A percentile compares a stretch with the other conserved stretches of the same genome.
Conservation (phyloP, 805 yeast genomes). For the Torulaspora franciscae region DNA sequence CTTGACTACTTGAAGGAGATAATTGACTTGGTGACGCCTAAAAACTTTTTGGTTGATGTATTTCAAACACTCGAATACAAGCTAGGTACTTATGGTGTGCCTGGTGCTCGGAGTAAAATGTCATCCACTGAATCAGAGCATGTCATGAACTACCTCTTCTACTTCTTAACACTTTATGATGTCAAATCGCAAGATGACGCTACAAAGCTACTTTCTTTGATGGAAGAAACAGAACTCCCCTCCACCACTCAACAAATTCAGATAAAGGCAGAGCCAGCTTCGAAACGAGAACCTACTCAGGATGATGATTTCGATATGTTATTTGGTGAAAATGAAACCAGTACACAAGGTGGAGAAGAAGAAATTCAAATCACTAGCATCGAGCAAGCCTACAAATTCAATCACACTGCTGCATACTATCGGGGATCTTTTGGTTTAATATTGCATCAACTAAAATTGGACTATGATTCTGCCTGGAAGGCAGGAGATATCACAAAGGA, state of each 20-base stretch:
- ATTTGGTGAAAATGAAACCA: conserved; percentile 35
- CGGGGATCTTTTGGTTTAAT: conserved; percentile 28
- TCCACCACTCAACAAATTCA: conserved; percentile 9
- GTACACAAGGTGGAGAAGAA: conserved; percentile 27
- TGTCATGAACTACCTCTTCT: conserved; percentile 30
- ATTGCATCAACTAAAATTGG: conserved; percentile 21
- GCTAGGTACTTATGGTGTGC: conserved; percentile 23
- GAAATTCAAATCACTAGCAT: conserved; percentile 9
- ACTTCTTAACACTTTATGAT: conserved; percentile 32
- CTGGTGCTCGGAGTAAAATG: conserved; percentile 24
- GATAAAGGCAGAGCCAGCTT: conserved; percentile 10
- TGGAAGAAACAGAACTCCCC: conserved; percentile 14
- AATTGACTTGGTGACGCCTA: conserved; percentile 29
- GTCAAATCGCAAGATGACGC: conserved; percentile 25
- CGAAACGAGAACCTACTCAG: conserved; percentile 16
- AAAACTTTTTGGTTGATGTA: conserved; percentile 26
- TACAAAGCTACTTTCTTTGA: conserved; percentile 19
- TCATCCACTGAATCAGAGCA: conserved; percentile 23
- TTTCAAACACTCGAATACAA: conserved; percentile 28
- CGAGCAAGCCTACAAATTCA: conserved; percentile 5
- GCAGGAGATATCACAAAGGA: conserved; percentile 16
- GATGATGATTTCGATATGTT: conserved; percentile 37
- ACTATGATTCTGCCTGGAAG: conserved; percentile 17
- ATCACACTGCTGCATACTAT: conserved; percentile 12
- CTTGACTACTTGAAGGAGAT: conserved; percentile 31